These are phyloP conservation scores for Cenchrus fungigraminus DNA, from an alignment of 176 grass and related monocot species.

Conservation along the genomic window DNA sequence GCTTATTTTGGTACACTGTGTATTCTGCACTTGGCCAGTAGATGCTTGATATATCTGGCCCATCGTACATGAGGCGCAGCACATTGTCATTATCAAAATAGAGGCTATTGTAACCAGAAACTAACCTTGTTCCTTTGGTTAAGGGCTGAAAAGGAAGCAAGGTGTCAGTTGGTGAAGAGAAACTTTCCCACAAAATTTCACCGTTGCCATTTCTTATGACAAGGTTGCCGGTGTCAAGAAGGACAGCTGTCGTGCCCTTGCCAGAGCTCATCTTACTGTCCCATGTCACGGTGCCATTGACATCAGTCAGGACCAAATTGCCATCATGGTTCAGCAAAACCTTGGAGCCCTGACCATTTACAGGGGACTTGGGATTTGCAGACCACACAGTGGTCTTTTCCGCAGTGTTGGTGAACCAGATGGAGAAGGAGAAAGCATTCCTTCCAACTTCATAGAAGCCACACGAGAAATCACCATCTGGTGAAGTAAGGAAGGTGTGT, in stretches of 20 bases:
- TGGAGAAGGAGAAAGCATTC: conserved; percentile 70
- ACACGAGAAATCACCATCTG: conserved; percentile 50
- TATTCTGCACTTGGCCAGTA: conserved; percentile 62
- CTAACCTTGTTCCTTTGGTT: conserved; percentile 50
- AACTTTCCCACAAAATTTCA: conserved; percentile 60
- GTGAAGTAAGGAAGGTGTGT: conserved; percentile 52
- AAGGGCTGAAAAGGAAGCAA: conserved; percentile 57
- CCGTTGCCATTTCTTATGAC: conserved; percentile 42
- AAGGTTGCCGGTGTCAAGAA: conserved; percentile 75
- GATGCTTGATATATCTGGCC: conserved; percentile 58
- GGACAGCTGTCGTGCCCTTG: conserved; percentile 9
- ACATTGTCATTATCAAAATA: conserved; percentile 75
- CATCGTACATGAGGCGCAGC: conserved; percentile 67
- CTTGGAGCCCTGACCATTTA: conserved; percentile 67
- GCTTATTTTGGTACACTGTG: neutral
- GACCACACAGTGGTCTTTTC: conserved; percentile 63
- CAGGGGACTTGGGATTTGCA: conserved; percentile 55
- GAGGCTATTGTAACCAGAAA: conserved; percentile 59
- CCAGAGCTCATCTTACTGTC: conserved; percentile 42
- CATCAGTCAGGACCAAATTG: conserved; percentile 57
- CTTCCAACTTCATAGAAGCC: conserved; percentile 62
- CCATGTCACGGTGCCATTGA: conserved; percentile 65
- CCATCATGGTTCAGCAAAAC: conserved; percentile 45
- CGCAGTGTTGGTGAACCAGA: conserved; percentile 60
- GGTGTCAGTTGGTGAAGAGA: conserved; percentile 66